A percentile compares a stretch with the other conserved stretches of the same genome.
Conservation (phyloP, 2,329 filamentous ascomycete genomes). For the Penicillium sp. region DNA sequence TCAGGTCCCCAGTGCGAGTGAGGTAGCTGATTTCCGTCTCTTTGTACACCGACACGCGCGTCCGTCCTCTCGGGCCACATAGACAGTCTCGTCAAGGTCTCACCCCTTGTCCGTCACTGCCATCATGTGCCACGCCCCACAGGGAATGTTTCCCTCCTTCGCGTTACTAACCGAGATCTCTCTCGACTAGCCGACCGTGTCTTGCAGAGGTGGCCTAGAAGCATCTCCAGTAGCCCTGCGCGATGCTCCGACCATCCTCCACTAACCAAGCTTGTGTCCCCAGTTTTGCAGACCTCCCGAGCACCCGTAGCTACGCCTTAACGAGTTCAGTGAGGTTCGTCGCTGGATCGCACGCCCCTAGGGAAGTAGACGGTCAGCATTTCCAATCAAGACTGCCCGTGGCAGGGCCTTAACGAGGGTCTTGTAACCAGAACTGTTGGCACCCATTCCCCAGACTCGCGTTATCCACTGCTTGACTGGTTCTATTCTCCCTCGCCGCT, state of each 20-base stretch:
- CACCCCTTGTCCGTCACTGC: background rate
- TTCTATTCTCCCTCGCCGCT: too few relatives aligned
- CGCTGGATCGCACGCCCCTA: constrained; percentile 2
- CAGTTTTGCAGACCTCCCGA: constrained; percentile 4
- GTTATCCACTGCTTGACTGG: too few relatives aligned
- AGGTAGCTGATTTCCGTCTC: background rate
- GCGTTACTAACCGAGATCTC: too few relatives aligned
- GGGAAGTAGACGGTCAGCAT: too few relatives aligned
- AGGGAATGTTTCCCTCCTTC: too few relatives aligned
- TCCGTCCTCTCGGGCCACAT: constrained; percentile 3
- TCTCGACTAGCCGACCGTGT: too few relatives aligned
- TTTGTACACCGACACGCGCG: constrained; percentile 2
- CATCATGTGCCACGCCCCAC: too few relatives aligned
- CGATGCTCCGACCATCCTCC: background rate
- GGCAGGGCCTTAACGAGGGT: constrained; percentile 1
- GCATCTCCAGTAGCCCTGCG: background rate
- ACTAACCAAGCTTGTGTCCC: constrained; percentile 4
- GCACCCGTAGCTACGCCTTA: constrained; percentile 1
- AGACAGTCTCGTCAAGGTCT: constrained; percentile 2
- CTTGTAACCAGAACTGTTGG: too few relatives aligned
- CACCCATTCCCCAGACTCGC: too few relatives aligned
- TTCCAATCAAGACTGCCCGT: too few relatives aligned
- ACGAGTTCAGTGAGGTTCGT: constrained; percentile 8
- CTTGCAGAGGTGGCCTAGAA: background rate
- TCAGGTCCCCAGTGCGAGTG: too few relatives aligned